A percentile compares a stretch with the other conserved stretches of the same genome.
phyloP scores from a whole-genome alignment of 495 filamentous ascomycete genomes.

The Hapsidospora chrysogenum region DNA sequence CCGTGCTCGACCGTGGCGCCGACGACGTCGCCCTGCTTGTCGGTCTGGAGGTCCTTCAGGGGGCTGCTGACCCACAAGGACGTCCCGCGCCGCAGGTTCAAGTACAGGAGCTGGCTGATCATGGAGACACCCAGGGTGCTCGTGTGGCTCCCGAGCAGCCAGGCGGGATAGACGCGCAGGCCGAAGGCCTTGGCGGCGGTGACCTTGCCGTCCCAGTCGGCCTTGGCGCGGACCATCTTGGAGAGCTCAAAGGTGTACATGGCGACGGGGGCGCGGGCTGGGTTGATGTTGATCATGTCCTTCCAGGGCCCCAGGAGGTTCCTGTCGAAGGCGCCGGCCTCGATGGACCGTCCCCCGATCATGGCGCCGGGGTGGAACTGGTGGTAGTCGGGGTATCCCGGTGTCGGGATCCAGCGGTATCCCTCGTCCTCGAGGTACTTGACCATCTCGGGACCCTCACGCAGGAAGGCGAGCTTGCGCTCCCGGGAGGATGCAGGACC shows the following conservation, averaged over 20 bases:
- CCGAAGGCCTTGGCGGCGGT: background rate
- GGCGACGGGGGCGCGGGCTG: background rate
- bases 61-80: conserved; percentile 6
- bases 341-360: conserved; percentile 6
- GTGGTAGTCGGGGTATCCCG: conserved; percentile 11
- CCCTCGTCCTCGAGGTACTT: conserved; percentile 6
- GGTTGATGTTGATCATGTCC: background rate
- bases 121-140: conserved; percentile 5
- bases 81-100: background rate
- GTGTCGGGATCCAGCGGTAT: conserved; percentile 2
- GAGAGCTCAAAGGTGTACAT: background rate
- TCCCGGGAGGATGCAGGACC: conserved; percentile 6
- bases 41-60: conserved; percentile 1
- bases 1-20: conserved; percentile 5
- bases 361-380: conserved; percentile 3
- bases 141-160: conserved; percentile 1
- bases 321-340: conserved; percentile 8
- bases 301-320: conserved; percentile 8
- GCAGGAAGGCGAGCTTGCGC: conserved; percentile 7
- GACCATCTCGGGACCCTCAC: conserved; percentile 11
- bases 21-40: background rate
- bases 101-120: conserved; percentile 6
- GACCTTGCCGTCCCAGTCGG: background rate
- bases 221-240: background rate
- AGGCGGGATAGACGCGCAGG: background rate